phyloP scores from a whole-genome alignment of 2,329 filamentous ascomycete genomes.

The Pseudogymnoascus sp. region DNA sequence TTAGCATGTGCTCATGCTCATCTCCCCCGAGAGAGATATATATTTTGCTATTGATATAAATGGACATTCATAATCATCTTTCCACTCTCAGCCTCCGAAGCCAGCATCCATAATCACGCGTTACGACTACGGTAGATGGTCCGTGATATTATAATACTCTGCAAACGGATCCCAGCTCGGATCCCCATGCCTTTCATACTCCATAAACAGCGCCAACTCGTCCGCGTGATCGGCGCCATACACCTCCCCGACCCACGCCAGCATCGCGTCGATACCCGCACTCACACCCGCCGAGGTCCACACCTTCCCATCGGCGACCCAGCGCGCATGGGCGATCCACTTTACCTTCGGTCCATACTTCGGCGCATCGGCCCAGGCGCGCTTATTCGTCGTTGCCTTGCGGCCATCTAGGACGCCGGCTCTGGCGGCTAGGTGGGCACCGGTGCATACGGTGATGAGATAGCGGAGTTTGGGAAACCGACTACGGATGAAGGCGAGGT shows the following conservation, averaged over 20 bases:
- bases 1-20: no score
- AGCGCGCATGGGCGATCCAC: slow-evolving; percentile 43
- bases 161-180: slow-evolving; percentile 47
- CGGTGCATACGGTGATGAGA: slow-evolving; percentile 38
- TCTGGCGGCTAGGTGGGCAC: slow-evolving; percentile 38
- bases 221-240: neutral
- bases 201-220: neutral
- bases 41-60: neutral
- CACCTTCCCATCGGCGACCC: slow-evolving; percentile 44
- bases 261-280: slow-evolving; percentile 33
- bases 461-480: slow-evolving; percentile 22
- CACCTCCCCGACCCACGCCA: slow-evolving; percentile 1
- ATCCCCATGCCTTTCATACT: slow-evolving; percentile 33
- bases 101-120: neutral
- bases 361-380: slow-evolving; percentile 29
- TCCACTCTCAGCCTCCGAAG: neutral
- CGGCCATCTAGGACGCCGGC: slow-evolving; percentile 42
- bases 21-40: no score
- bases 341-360: slow-evolving; percentile 32
- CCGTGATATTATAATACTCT: slow-evolving; percentile 18
- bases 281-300: slow-evolving; percentile 46
- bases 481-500: slow-evolving; percentile 38
- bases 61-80: neutral
- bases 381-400: slow-evolving; percentile 46
- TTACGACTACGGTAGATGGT: neutral